These are phyloP conservation scores for Achaetomium macrosporum DNA, from an alignment of 2,329 filamentous ascomycete genomes.

Conservation along the genomic window DNA sequence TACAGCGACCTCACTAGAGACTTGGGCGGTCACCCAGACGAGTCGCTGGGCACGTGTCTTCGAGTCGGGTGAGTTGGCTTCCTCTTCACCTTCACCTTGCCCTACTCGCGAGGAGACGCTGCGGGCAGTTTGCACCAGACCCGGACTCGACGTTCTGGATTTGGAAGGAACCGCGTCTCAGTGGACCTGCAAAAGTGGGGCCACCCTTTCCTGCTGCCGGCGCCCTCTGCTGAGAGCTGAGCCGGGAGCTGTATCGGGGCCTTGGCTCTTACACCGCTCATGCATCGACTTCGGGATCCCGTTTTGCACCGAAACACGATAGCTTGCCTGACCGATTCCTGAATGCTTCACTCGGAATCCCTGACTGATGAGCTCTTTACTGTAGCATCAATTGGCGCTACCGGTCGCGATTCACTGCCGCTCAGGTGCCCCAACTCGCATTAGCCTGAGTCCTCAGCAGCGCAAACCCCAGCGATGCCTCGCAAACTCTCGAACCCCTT, in stretches of 20 bases:
- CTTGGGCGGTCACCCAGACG: not conserved
- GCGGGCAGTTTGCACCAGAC: not conserved
- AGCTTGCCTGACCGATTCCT: not conserved
- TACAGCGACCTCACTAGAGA: not conserved
- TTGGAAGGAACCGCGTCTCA: not conserved
- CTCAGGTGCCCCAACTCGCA: not conserved
- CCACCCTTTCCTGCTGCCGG: not conserved
- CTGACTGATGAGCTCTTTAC: constrained; percentile 6
- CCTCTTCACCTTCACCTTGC: not conserved
- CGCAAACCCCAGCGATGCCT: constrained; percentile 41
- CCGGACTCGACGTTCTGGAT: not conserved
- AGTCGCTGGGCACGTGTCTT: not conserved
- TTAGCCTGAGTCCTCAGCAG: not conserved
- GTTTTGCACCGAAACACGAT: not conserved
- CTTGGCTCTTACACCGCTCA: not conserved
- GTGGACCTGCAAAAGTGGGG: constrained; percentile 2
- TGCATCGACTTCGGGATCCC: not conserved
- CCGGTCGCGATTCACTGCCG: constrained; percentile 4
- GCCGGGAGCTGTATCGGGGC: too few relatives aligned
- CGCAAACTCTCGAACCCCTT: constrained; percentile 55
- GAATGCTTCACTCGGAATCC: not conserved
- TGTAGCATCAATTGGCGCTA: constrained; percentile 17
- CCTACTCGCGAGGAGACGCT: too few relatives aligned
- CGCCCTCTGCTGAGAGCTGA: not conserved
- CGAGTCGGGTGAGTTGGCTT: not conserved